phyloP scores from a whole-genome alignment of 140 eudicot species.

The Erigeron philadelphicus region DNA sequence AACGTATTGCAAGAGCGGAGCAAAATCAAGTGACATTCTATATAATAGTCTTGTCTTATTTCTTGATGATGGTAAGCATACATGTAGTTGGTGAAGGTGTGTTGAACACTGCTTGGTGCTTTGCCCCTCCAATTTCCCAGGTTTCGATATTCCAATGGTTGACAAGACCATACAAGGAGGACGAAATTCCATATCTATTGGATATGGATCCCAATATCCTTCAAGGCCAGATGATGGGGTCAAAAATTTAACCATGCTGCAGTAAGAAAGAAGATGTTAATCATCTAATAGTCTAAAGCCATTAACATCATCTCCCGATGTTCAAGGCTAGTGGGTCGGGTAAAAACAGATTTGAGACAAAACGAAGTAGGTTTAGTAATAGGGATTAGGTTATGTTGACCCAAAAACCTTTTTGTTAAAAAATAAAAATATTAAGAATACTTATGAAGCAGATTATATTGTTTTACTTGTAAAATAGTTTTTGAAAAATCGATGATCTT shows the following conservation, averaged over 20 bases:
- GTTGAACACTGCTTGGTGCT: conserved; percentile 82
- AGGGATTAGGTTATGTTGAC: neutral
- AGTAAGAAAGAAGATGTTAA: conserved; percentile 25
- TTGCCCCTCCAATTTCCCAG: conserved; percentile 88
- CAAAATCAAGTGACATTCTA: conserved; percentile 98
- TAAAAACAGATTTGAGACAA: neutral
- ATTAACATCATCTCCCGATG: neutral
- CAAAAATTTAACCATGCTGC: conserved; percentile 92
- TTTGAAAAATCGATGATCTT: no score
- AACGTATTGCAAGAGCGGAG: conserved; percentile 68
- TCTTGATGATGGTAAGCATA: conserved; percentile 81
- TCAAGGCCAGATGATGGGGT: conserved; percentile 87
- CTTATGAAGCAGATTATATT: no score
- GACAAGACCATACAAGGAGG: conserved; percentile 99
- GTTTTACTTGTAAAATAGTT: no score
- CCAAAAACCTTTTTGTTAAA: neutral
- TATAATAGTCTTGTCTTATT: conserved; percentile 73
- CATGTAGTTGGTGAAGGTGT: conserved; percentile 99
- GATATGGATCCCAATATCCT: conserved; percentile 99
- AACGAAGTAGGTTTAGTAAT: neutral
- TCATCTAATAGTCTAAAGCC: conserved; percentile 7
- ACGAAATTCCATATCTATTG: conserved; percentile 92
- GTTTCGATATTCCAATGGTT: conserved; percentile 96
- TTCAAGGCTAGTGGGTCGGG: neutral
- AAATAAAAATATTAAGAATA: no score